Percentiles rank a stretch among this genome's conserved stretches.
Evolutionary conservation across 805 yeast genomes (phyloP).

Genomic region (Starmera pachycereana): DNA sequence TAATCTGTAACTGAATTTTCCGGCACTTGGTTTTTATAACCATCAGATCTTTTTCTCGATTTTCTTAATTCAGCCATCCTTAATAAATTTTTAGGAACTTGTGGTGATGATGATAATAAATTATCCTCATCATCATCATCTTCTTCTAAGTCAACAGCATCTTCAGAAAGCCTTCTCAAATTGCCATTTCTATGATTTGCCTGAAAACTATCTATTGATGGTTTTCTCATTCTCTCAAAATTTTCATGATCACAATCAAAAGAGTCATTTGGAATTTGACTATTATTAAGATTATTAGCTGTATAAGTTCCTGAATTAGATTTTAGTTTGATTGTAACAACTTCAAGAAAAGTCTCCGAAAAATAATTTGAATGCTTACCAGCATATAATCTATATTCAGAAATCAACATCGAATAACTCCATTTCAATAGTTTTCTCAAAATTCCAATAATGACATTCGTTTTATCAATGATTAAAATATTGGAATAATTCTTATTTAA

Average conservation of each 20-base stretch:
- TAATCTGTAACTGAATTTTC: background rate
- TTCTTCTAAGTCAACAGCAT: constrained; percentile 12
- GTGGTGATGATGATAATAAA: constrained; percentile 50
- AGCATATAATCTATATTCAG: constrained; percentile 73
- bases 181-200: constrained; percentile 8
- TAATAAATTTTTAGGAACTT: constrained; percentile 52
- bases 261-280: no score
- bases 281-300: no score
- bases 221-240: constrained; percentile 1
- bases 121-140: constrained; percentile 15
- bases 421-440: constrained; percentile 79
- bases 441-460: constrained; percentile 72
- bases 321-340: constrained; percentile 44
- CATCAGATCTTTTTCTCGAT: constrained; percentile 19
- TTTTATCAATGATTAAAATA: constrained; percentile 65
- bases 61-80: constrained; percentile 39
- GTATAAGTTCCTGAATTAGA: constrained; percentile 19
- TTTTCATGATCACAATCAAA: no score
- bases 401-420: constrained; percentile 75
- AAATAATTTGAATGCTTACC: constrained; percentile 66
- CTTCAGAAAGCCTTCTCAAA: constrained; percentile 6
- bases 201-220: constrained; percentile 11
- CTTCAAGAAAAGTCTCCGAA: constrained; percentile 75
- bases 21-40: background rate
- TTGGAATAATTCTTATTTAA: constrained; percentile 57